phyloP scores from a whole-genome alignment of 2,329 filamentous ascomycete genomes.

The Paraphaeosphaeria sporulosa region DNA sequence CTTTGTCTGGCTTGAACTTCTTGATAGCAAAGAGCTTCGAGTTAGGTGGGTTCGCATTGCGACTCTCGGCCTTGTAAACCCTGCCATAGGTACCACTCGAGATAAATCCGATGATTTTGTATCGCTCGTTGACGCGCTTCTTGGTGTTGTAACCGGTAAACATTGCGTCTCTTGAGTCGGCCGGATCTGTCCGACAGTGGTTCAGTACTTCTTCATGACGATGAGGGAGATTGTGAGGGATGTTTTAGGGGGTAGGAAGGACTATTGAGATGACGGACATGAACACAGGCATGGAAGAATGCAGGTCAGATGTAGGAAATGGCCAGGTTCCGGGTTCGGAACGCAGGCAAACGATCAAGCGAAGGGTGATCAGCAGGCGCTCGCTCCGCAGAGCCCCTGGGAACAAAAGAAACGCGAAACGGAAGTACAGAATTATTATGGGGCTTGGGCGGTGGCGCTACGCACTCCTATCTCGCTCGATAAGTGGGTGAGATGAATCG shows the following conservation, averaged over 20 bases:
- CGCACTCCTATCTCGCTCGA: background rate
- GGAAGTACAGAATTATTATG: slow-evolving; percentile 12
- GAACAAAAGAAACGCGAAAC: slow-evolving; percentile 9
- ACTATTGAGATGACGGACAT: slow-evolving; percentile 21
- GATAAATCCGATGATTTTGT: slow-evolving; percentile 97
- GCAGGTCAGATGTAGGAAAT: background rate
- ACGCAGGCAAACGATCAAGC: background rate
- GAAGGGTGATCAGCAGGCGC: slow-evolving; percentile 2
- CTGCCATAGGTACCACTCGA: slow-evolving; percentile 97
- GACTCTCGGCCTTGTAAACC: slow-evolving; percentile 85
- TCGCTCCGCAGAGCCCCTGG: background rate
- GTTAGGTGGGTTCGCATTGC: slow-evolving; percentile 69
- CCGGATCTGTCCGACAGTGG: slow-evolving; percentile 29
- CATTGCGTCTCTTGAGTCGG: slow-evolving; percentile 45
- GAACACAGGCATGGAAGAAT: slow-evolving; percentile 13
- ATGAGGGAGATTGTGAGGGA: too few species aligned
- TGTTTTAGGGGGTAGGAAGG: background rate
- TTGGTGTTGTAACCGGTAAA: slow-evolving; percentile 69
- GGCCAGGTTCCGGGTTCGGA: background rate
- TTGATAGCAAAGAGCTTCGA: slow-evolving; percentile 95
- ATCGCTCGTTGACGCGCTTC: slow-evolving; percentile 88
- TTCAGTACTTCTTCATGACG: slow-evolving; percentile 17
- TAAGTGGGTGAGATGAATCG: background rate
- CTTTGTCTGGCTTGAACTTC: slow-evolving; percentile 99
- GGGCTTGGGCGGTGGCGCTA: background rate